Evolutionary conservation across 140 eudicot genomes (phyloP).

Genomic region (Senecio squalidus): DNA sequence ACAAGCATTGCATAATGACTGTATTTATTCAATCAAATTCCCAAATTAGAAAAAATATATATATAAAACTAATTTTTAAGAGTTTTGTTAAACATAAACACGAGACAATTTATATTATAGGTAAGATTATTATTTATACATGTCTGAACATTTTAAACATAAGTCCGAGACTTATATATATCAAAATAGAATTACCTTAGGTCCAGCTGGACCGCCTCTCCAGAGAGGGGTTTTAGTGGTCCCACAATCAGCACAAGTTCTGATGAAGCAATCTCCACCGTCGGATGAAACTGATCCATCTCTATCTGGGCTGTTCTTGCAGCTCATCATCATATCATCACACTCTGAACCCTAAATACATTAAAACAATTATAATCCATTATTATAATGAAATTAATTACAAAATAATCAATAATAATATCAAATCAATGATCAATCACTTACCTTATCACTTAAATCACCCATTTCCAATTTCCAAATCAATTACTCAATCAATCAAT

Average conservation of each 20-base stretch:
- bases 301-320: background rate
- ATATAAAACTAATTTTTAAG: no score
- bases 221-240: constrained; percentile 94
- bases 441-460: constrained; percentile 8
- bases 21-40: constrained; percentile 3
- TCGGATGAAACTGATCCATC: constrained; percentile 2
- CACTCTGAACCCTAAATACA: background rate
- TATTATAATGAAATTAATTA: background rate
- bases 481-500: background rate
- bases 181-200: no score
- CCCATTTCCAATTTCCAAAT: background rate
- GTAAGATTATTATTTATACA: no score
- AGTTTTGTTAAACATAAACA: no score
- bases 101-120: no score
- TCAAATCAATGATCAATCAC: background rate
- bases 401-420: background rate
- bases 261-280: background rate
- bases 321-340: background rate
- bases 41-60: no score
- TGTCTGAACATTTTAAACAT: no score
- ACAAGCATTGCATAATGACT: constrained; percentile 91
- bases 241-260: constrained; percentile 88
- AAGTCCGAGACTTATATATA: no score
- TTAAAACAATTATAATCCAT: background rate
- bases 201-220: constrained; percentile 98